phyloP scores from a whole-genome alignment of 768 basidiomycete genomes.

The Multifurca ochricompacta region DNA sequence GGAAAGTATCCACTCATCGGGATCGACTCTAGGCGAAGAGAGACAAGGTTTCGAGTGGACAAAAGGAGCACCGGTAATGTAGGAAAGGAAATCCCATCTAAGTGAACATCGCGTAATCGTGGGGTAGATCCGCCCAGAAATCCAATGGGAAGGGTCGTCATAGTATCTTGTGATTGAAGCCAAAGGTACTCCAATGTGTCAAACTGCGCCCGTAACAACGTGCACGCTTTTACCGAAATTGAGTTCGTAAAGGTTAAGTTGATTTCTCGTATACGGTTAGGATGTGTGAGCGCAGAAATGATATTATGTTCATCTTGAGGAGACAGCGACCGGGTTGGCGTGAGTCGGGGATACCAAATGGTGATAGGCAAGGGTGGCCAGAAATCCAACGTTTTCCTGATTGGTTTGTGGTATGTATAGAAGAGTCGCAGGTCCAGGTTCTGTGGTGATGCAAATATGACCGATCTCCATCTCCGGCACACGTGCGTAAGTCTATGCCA shows the following conservation, averaged over 20 bases:
- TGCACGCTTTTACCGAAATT: not conserved
- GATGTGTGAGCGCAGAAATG: not conserved
- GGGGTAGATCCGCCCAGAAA: constrained; percentile 1
- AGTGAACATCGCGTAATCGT: constrained; percentile 1
- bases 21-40: not conserved
- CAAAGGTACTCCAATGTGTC: not conserved
- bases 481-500: constrained; percentile 10
- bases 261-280: not conserved
- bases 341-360: not conserved
- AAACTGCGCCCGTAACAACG: not conserved
- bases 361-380: constrained; percentile 7
- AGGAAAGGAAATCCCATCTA: not conserved
- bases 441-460: not conserved
- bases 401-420: not conserved
- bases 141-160: not conserved
- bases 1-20: not conserved
- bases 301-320: not conserved
- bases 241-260: not conserved
- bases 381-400: not conserved
- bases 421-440: not conserved
- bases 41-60: not conserved
- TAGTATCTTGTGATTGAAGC: not conserved
- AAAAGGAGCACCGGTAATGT: constrained; percentile 1
- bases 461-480: not conserved
- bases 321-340: not conserved